phyloP scores from a whole-genome alignment of 2,329 filamentous ascomycete species.

The Xylariaceae sp. region DNA sequence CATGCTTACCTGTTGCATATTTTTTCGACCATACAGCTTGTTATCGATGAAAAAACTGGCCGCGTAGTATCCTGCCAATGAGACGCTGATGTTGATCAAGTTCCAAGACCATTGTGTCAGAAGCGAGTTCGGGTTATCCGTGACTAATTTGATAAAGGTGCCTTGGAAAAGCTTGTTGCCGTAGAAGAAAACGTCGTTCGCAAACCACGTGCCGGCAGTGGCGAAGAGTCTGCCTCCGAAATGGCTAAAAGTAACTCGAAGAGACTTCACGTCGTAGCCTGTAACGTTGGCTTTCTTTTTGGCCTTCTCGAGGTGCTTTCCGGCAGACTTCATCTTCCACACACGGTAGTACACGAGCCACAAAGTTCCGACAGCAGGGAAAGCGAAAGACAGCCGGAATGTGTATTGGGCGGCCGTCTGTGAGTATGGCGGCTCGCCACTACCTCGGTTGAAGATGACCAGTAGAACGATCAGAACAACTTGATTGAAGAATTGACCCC shows the following conservation, averaged over 20 bases:
- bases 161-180: conserved; percentile 89
- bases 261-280: conserved; percentile 85
- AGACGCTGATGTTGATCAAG: conserved; percentile 84
- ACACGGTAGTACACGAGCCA: conserved; percentile 96
- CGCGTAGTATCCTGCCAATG: conserved; percentile 82
- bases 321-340: conserved; percentile 89
- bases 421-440: conserved; percentile 74
- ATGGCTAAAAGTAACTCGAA: conserved; percentile 73
- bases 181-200: conserved; percentile 98
- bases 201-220: conserved; percentile 87
- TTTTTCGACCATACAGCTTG: conserved; percentile 93
- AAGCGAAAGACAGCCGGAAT: conserved; percentile 87
- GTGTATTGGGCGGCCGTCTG: conserved; percentile 78
- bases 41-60: conserved; percentile 89
- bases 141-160: conserved; percentile 83
- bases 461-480: conserved; percentile 82
- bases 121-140: conserved; percentile 65
- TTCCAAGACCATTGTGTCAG: conserved; percentile 92
- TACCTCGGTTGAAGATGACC: conserved; percentile 81
- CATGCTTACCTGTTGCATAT: conserved; percentile 71
- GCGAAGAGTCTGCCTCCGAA: conserved; percentile 86
- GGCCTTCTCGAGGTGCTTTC: conserved; percentile 74
- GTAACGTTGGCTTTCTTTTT: conserved; percentile 88
- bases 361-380: conserved; percentile 84
- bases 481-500: conserved; percentile 96